Evolutionary conservation across 208 protist genomes (phyloP).

Genomic region (Herpetomonas muscarum): DNA sequence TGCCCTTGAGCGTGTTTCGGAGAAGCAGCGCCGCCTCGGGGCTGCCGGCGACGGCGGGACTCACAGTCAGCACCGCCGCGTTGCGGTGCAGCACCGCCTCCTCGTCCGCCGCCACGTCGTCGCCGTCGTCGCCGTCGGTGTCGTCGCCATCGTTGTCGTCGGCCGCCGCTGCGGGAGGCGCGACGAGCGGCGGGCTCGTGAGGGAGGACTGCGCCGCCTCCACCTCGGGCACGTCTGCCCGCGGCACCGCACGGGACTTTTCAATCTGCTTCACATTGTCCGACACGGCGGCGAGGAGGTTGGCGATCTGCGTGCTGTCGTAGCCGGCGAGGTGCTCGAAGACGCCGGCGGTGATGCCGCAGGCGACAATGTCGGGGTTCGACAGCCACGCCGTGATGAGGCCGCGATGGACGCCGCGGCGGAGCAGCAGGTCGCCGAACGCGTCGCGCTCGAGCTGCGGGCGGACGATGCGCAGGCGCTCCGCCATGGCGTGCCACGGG

Average conservation of each 20-base stretch:
- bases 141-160: background rate
- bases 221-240: constrained; percentile 1
- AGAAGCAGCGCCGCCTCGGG: constrained; percentile 17
- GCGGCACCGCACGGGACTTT: background rate
- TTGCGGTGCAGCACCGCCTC: constrained; percentile 29
- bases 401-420: constrained; percentile 17
- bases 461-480: constrained; percentile 44
- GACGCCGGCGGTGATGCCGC: constrained; percentile 21
- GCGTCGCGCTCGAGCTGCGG: constrained; percentile 26
- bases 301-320: constrained; percentile 23
- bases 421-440: constrained; percentile 30
- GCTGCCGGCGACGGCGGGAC: constrained; percentile 33
- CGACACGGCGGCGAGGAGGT: constrained; percentile 17
- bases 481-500: constrained; percentile 54
- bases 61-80: constrained; percentile 46
- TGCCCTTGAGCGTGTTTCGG: constrained; percentile 13
- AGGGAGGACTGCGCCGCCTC: background rate
- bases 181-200: background rate
- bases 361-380: constrained; percentile 27
- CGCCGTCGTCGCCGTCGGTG: background rate
- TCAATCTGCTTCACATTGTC: constrained; percentile 13
- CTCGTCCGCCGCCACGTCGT: constrained; percentile 2
- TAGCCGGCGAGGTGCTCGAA: constrained; percentile 39
- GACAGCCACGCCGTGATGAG: constrained; percentile 25
- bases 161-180: background rate